A percentile compares a stretch with the other conserved stretches of the same genome.
Conservation (phyloP, 805 yeast genomes). For the Candida michaelii region DNA sequence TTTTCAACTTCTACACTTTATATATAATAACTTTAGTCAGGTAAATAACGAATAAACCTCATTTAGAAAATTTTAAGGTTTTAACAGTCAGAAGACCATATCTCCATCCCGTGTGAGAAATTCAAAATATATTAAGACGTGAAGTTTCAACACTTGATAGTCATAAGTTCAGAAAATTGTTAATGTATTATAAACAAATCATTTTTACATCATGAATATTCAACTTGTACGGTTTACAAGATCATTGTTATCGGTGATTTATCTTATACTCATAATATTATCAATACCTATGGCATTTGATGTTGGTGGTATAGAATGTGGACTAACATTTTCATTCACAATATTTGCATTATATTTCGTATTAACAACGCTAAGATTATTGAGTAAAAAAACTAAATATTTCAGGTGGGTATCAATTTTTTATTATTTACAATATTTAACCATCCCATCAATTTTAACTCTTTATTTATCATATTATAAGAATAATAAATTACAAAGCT, state of each 20-base stretch:
- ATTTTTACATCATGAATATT: constrained; percentile 7
- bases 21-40: background rate
- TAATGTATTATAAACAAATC: background rate
- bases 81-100: background rate
- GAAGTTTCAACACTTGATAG: constrained; percentile 4
- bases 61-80: background rate
- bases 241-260: constrained; percentile 49
- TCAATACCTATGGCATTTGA: constrained; percentile 93
- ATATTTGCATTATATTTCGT: constrained; percentile 57
- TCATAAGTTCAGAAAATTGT: background rate
- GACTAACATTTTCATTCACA: constrained; percentile 78
- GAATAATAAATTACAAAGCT: constrained; percentile 13
- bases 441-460: constrained; percentile 79
- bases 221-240: constrained; percentile 11
- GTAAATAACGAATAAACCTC: background rate
- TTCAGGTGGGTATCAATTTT: constrained; percentile 49
- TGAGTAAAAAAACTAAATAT: constrained; percentile 42
- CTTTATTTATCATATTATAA: constrained; percentile 58
- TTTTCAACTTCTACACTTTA: background rate
- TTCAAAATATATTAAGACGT: background rate
- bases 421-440: constrained; percentile 78
- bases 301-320: constrained; percentile 89
- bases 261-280: constrained; percentile 66
- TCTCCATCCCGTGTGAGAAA: background rate
- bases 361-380: constrained; percentile 69